phyloP scores from a whole-genome alignment of 2,329 filamentous ascomycete genomes.

The Epichloe coenophiala region DNA sequence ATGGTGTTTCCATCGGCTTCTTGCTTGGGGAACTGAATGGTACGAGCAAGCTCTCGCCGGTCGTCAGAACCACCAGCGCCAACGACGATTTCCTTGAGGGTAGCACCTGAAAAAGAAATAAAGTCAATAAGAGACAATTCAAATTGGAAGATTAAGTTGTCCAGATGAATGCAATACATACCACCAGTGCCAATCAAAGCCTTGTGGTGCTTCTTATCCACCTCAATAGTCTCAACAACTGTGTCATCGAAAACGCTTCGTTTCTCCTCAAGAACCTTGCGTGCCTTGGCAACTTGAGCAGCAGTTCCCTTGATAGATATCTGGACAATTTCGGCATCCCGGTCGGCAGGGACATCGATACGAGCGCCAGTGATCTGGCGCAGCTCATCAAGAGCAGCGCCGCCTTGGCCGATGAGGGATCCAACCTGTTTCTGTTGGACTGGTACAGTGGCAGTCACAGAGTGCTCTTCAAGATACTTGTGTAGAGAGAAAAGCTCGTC shows the following conservation, averaged over 20 bases:
- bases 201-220: constrained; percentile 92
- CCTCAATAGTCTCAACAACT: constrained; percentile 68
- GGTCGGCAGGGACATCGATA: constrained; percentile 78
- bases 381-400: constrained; percentile 80
- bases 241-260: constrained; percentile 80
- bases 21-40: constrained; percentile 87
- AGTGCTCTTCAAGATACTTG: constrained; percentile 84
- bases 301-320: constrained; percentile 90
- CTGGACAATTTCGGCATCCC: constrained; percentile 64
- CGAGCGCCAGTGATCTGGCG: constrained; percentile 73
- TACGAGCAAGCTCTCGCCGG: constrained; percentile 67
- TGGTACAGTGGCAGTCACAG: constrained; percentile 62
- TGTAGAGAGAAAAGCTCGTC: constrained; percentile 82
- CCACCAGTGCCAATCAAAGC: constrained; percentile 79
- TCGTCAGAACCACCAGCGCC: constrained; percentile 85
- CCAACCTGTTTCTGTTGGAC: constrained; percentile 87
- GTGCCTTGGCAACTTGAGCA: constrained; percentile 77
- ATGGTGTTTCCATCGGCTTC: constrained; percentile 73
- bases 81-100: constrained; percentile 73
- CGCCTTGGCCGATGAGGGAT: constrained; percentile 84
- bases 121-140: constrained; percentile 2
- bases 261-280: constrained; percentile 80
- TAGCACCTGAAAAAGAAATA: constrained; percentile 46
- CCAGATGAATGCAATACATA: constrained; percentile 34
- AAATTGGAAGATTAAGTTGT: not conserved